These are phyloP conservation scores for Aspergillus ruber DNA, from an alignment of 2,329 filamentous ascomycete genomes.

Conservation along the genomic window DNA sequence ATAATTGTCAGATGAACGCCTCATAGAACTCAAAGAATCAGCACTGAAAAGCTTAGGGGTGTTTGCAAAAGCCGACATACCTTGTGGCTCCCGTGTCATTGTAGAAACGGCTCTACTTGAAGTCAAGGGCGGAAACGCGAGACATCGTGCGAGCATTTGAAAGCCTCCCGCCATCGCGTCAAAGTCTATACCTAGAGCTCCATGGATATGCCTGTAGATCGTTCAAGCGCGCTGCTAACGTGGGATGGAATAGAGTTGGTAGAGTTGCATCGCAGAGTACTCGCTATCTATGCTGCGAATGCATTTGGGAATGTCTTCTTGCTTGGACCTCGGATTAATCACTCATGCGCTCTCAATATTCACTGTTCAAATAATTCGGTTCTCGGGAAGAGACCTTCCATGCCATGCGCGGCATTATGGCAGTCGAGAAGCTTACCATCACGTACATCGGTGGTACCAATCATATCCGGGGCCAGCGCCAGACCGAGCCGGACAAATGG, in stretches of 20 bases:
- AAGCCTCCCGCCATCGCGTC: neutral
- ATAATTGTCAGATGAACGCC: no score
- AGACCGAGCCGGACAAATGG: neutral
- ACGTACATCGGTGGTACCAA: neutral
- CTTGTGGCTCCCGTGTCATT: neutral
- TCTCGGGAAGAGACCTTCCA: neutral
- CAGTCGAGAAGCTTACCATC: neutral
- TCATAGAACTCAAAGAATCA: neutral
- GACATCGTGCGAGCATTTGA: neutral
- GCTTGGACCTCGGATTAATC: neutral
- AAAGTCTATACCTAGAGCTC: neutral
- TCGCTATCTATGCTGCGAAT: neutral
- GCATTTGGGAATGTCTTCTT: neutral
- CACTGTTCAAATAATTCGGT: neutral
- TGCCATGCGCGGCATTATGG: neutral
- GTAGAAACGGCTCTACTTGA: neutral
- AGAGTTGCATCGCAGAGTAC: neutral
- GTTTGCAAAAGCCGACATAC: neutral
- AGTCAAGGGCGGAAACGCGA: neutral
- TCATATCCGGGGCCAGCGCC: neutral
- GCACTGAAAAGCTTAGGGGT: neutral
- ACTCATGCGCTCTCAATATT: neutral
- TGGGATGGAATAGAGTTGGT: neutral
- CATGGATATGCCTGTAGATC: neutral
- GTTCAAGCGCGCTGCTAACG: neutral